Percentiles rank a stretch among this genome's conserved stretches.
These are phyloP conservation scores for Melocanna baccifera DNA, from an alignment of 176 grass and related monocot genomes.

Conservation along the genomic window DNA sequence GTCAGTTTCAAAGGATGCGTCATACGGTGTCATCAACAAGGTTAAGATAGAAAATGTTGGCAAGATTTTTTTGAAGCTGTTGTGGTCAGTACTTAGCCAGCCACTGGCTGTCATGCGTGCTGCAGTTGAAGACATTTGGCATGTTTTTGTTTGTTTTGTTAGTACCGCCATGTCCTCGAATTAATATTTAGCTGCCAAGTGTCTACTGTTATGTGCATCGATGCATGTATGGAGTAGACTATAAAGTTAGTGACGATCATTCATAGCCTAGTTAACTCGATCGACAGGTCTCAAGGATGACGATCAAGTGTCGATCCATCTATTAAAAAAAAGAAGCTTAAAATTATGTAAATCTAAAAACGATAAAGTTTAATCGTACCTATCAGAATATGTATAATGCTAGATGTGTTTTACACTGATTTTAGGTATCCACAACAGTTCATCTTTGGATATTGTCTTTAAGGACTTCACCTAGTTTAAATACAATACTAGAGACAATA, in stretches of 20 bases:
- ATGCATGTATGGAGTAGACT: constrained; percentile 9
- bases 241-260: neutral
- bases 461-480: no score
- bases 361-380: no score
- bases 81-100: neutral
- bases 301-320: constrained; percentile 27
- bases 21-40: neutral
- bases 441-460: no score
- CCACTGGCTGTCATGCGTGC: neutral
- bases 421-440: no score
- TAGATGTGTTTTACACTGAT: no score
- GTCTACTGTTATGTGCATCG: neutral
- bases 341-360: neutral
- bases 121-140: neutral
- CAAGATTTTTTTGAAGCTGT: neutral
- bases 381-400: no score
- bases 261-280: neutral
- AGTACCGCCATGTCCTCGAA: neutral
- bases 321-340: neutral
- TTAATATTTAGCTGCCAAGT: constrained; percentile 27
- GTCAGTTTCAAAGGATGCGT: neutral
- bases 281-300: constrained; percentile 24
- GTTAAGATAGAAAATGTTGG: neutral
- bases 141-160: constrained; percentile 10
- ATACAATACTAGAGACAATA: no score